Base-by-base conservation (phyloP, 352 stramenopile species). In the Globisporangium parvum region DNA sequence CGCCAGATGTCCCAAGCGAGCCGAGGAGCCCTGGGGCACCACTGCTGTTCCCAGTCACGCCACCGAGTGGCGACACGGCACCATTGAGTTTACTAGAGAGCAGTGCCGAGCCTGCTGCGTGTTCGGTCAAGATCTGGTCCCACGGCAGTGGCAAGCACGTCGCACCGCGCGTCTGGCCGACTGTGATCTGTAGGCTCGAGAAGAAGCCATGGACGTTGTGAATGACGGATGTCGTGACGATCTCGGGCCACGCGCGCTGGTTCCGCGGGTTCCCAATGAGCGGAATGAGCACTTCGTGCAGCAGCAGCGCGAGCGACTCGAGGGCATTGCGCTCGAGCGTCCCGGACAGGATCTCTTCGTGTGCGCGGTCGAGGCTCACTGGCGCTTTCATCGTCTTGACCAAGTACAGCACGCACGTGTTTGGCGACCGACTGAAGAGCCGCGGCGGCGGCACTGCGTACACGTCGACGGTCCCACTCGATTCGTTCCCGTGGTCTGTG, bases 61-160 rank as follows among this genome's bases (percentile, higher is more conserved):
- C 18, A 21, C 12, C 1, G 2, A 46, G 12, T 17, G 39, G 15
- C 35, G 33, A 53, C 51, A 28, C 14, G 5, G 28, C 35, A 37
- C 35, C 54, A 42, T 44, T 45, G 12, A 20, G 31, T 37, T 37
- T 37, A 8, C 31, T 11, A 3, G 61, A 65, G 14, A 64, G 39
- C 20, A 54, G 28, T 2, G 66, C 45, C 1, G 64, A 60, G 1
- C 65, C 60, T 40, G 65, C 76, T 14, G 61, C 58, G 26, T 70
- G 88, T 20, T 87, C 77, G 21, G 72, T 82, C 28, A 87, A 63
- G 18, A 82, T 69, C 48, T 88, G 77, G 52, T 91, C 77, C 80
- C 85, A 91, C 0, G 88, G 88, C 24, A 96, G 63, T 2, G 88
- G 87, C 21, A 96, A 68, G 60, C 80, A 93, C 28, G 88, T 95